Base-by-base conservation (phyloP, 495 filamentous ascomycete genomes). In the Penicillium robsamsonii region DNA sequence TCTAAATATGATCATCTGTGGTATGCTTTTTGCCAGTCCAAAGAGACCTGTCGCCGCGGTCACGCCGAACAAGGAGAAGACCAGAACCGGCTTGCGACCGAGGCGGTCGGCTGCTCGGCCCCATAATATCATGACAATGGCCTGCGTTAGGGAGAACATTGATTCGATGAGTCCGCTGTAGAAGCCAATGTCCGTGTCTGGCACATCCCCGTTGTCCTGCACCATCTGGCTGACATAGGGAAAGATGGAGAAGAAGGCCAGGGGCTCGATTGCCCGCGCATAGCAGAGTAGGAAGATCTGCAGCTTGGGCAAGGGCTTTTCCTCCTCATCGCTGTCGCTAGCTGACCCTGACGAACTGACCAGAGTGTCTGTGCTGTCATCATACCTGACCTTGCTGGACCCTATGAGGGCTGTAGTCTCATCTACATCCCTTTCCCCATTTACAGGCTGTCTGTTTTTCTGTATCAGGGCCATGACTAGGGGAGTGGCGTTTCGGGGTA, bases 171-270 rank as follows among this genome's bases (percentile, higher is more conserved):
- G 66, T 22, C 87, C 87, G 55, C 74, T 80, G 70, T 87, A 90
- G 71, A 88, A 90, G 45, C 87, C 87, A 38, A 89, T 79, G 71
- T 88, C 82, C 33, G 71, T 62, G 50, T 82, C 75, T 17, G 67
- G 44, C 9, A 90, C 61, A 30, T 74, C 57, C 4, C 85, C 87
- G 57, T 80, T 82, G 30, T 81, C 72, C 61, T 79, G 72, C 5
- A 86, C 79, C 87, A 91, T 91, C 58, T 84, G 70, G 63, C 82
- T 87, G 65, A 91, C 81, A 70, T 86, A 91, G 0, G 87, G 87
- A 65, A 91, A 85, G 65, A 90, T 89, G 60, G 76, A 79, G 72
- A 90, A 91, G 71, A 86, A 91, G 15, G 86, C 84, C 31, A 89
- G 74, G 4, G 87, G 87, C 68, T 91, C 87, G n/a, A 88, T 68